Evolutionary conservation across 768 basidiomycete genomes (phyloP), one percentile per base, ranked within the genome.

Genomic region (Termitomyces sp.): DNA sequence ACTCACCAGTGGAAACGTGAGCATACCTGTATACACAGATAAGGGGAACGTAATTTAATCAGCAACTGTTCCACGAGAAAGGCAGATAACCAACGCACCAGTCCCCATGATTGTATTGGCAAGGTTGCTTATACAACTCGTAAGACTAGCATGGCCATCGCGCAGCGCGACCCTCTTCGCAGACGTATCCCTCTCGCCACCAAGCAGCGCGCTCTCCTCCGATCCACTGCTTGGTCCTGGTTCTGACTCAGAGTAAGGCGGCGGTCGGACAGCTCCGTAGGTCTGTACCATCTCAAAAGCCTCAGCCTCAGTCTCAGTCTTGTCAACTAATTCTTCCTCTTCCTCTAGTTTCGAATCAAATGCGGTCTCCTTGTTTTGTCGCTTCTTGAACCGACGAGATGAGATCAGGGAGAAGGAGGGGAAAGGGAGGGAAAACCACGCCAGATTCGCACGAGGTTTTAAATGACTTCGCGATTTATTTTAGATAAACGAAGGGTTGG

Each of bases 81-180:
- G 64, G 7, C n/a, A 50, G 22, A 20, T 44, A 43, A 35, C 27
- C 52, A 27, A 78, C 80, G 63, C 68, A 85, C 92, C 92, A 52
- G 89, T 95, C 13, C 94, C 94, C 60, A 97, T 88, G 63, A 95
- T 93, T 0, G 94, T 97, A 62, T 97, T 97, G 23, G 85, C 75
- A 40, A 97, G 73, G 64, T 94, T 94, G 60, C 89, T 86, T 49
- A 91, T 77, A 47, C 83, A 85, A 59, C 88, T 89, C 18, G 76
- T 59, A 25, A 93, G 68, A 40, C 73, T 82, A 11, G 90, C 92
- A 68, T 82, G 82, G 0, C 92, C 92, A 18, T 89, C 87, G 47
- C 54, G 63, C 48, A 67, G 68, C 29, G 13, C 51, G 18, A 54
- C 55, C 47, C 56, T 56, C 48, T 65, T 65, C 29, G 57, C 46